phyloP scores from a whole-genome alignment of 2,329 filamentous ascomycete species.

The Calonectria pteridis region DNA sequence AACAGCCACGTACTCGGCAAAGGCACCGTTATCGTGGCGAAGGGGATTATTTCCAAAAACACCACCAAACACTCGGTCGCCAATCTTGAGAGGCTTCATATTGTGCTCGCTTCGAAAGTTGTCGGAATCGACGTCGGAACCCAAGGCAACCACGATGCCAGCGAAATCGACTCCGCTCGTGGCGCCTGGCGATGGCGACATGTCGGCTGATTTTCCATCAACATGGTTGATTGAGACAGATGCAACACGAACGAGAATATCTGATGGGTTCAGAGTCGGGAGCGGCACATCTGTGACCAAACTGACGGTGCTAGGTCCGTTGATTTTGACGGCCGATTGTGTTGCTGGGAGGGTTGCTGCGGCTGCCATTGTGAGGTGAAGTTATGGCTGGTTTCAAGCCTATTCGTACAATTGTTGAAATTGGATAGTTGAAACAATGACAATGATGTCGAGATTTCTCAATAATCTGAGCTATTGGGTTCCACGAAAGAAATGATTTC shows the following conservation, averaged over 20 bases:
- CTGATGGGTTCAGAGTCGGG: slow-evolving; percentile 8
- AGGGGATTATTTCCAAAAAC: slow-evolving; percentile 32
- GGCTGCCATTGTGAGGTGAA: slow-evolving; percentile 11
- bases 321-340: slow-evolving; percentile 24
- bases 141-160: slow-evolving; percentile 28
- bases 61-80: slow-evolving; percentile 29
- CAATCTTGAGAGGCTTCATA: slow-evolving; percentile 21
- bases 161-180: slow-evolving; percentile 36
- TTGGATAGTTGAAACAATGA: neutral
- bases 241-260: slow-evolving; percentile 27
- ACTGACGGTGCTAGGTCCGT: slow-evolving; percentile 7
- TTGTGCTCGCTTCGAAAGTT: slow-evolving; percentile 24
- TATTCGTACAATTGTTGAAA: neutral
- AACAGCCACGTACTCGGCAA: slow-evolving; percentile 29
- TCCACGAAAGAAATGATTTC: neutral
- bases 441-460: neutral
- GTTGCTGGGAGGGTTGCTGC: slow-evolving; percentile 12
- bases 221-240: slow-evolving; percentile 35
- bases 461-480: neutral
- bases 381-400: neutral
- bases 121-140: slow-evolving; percentile 22
- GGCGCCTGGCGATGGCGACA: slow-evolving; percentile 33
- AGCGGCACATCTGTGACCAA: slow-evolving; percentile 6
- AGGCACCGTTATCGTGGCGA: slow-evolving; percentile 28
- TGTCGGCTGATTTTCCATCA: slow-evolving; percentile 36